A percentile compares a stretch with the other conserved stretches of the same genome.
Conservation (phyloP, 1,284 basidiomycete species). For the Ganoderma resinaceum region DNA sequence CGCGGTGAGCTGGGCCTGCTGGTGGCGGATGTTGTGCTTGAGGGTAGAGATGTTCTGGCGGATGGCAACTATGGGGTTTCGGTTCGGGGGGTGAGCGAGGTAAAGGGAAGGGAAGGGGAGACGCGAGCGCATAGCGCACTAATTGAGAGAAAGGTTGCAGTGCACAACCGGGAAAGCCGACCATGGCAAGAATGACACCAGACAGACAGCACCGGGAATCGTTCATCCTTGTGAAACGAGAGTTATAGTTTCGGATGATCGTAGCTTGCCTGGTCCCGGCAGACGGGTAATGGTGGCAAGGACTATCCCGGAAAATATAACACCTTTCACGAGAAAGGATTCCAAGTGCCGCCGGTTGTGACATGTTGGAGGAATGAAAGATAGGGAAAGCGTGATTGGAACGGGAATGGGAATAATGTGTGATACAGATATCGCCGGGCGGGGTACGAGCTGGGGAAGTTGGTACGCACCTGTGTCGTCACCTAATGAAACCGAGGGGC, state of each 20-base stretch:
- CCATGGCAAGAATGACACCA: not conserved
- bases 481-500: conserved; percentile 55
- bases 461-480: conserved; percentile 61
- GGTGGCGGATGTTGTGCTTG: conserved; percentile 79
- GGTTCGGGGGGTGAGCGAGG: not conserved
- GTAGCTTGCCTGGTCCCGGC: not conserved
- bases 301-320: not conserved
- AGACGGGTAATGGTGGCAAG: not conserved
- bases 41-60: conserved; percentile 77
- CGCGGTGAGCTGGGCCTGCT: conserved; percentile 72
- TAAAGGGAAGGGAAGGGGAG: not conserved
- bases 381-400: not conserved
- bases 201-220: not conserved
- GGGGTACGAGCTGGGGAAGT: not conserved
- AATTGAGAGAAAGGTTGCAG: not conserved
- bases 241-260: not conserved
- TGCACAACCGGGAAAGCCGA: not conserved
- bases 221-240: not conserved
- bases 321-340: not conserved
- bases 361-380: not conserved
- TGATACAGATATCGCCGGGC: not conserved
- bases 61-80: conserved; percentile 60
- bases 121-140: not conserved
- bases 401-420: not conserved
- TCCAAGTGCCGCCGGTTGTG: not conserved